phyloP scores from a whole-genome alignment of 352 stramenopile genomes.

The Elongisporangium prolatum region DNA sequence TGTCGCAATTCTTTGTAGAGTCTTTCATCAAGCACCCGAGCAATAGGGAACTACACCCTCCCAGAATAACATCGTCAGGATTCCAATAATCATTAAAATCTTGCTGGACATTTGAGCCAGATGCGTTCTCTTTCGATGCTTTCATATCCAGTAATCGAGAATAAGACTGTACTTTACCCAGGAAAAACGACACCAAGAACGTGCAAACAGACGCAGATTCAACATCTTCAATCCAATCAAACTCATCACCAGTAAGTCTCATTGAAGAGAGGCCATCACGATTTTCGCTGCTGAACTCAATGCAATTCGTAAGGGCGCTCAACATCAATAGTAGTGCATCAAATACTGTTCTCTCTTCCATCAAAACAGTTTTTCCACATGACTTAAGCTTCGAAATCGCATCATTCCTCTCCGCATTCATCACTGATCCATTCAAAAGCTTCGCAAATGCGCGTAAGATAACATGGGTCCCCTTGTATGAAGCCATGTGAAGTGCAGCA shows the following conservation, averaged over 20 bases:
- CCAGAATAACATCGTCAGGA: constrained; percentile 72
- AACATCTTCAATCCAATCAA: constrained; percentile 4
- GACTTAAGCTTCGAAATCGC: constrained; percentile 1
- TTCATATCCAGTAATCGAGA: constrained; percentile 25
- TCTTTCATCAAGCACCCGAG: constrained; percentile 70
- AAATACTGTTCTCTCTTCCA: constrained; percentile 47
- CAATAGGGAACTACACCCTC: constrained; percentile 58
- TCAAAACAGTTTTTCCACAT: not conserved
- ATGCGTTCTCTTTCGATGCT: constrained; percentile 9
- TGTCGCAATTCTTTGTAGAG: constrained; percentile 24
- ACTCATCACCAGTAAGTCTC: not conserved
- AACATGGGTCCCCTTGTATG: constrained; percentile 29
- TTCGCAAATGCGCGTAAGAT: constrained; percentile 35
- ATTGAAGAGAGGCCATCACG: constrained; percentile 29
- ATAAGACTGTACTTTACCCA: constrained; percentile 55
- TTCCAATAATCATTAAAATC: constrained; percentile 33
- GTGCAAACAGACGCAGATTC: constrained; percentile 16
- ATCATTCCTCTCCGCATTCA: not conserved
- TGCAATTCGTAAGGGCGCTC: constrained; percentile 67
- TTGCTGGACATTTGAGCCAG: constrained; percentile 7
- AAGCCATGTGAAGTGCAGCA: constrained; percentile 34
- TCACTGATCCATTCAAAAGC: not conserved
- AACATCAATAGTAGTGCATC: constrained; percentile 54
- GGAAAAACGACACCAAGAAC: constrained; percentile 49
- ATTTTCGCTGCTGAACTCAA: constrained; percentile 59